Evolutionary conservation across 2,329 filamentous ascomycete species (phyloP).

Genomic region (Penicillium hordei): DNA sequence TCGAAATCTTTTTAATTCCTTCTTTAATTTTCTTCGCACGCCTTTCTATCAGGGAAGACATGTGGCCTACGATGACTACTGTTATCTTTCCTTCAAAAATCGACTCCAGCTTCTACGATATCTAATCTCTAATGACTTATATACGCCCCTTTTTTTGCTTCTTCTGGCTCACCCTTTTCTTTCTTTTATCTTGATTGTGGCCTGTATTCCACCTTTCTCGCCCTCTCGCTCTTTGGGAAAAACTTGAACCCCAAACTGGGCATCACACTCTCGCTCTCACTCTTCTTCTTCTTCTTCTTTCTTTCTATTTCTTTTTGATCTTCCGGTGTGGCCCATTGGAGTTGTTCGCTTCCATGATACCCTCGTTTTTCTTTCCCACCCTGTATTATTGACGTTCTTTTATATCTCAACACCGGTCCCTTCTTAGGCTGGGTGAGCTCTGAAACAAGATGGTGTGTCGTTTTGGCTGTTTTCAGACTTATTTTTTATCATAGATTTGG

Average conservation of each 20-base stretch:
- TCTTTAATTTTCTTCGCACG: background rate
- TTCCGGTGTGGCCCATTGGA: constrained; percentile 8
- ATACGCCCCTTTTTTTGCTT: constrained; percentile 12
- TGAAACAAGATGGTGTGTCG: background rate
- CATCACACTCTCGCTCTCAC: background rate
- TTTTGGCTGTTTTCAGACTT: background rate
- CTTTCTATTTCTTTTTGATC: background rate
- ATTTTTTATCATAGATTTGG: background rate
- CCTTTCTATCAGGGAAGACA: background rate
- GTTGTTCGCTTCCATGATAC: constrained; percentile 11
- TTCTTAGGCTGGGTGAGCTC: background rate
- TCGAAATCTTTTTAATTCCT: constrained; percentile 9
- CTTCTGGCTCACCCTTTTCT: background rate
- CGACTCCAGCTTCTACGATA: constrained; percentile 14
- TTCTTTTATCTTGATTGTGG: background rate
- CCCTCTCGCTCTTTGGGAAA: background rate
- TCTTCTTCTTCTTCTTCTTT: background rate
- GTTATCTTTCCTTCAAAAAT: background rate
- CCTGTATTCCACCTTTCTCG: background rate
- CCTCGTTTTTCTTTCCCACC: constrained; percentile 2
- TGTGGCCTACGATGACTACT: constrained; percentile 1
- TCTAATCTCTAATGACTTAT: constrained; percentile 29
- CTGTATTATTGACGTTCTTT: constrained; percentile 10
- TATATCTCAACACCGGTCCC: background rate
- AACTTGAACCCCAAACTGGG: background rate